Percentiles rank a stretch among this genome's conserved stretches.
Evolutionary conservation across 352 stramenopile genomes (phyloP).

Genomic region (Phytophthora fragariaefolia): DNA sequence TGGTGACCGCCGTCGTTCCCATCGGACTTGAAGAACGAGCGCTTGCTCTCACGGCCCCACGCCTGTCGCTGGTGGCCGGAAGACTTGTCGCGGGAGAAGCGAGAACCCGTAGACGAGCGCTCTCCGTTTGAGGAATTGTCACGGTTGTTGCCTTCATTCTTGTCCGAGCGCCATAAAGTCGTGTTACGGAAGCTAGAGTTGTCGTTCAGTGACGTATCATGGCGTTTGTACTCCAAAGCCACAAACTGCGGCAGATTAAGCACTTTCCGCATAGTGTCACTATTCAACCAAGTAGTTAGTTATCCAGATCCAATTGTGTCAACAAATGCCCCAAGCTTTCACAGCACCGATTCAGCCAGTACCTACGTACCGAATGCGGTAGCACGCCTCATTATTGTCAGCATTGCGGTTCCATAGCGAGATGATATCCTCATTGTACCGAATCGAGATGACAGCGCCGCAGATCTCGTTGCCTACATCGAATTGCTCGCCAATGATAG

Average conservation of each 20-base stretch:
- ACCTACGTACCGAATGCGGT: constrained; percentile 76
- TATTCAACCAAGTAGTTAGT: too few species aligned
- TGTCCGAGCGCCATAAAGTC: constrained; percentile 78
- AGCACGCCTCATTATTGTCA: constrained; percentile 91
- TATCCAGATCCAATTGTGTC: too few species aligned
- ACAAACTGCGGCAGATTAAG: constrained; percentile 93
- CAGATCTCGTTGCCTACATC: constrained; percentile 95
- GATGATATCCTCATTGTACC: constrained; percentile 94
- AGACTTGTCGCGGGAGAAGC: constrained; percentile 63
- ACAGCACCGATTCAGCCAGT: not conserved
- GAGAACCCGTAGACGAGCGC: constrained; percentile 43
- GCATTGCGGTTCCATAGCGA: constrained; percentile 95
- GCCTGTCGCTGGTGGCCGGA: constrained; percentile 49
- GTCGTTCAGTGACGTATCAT: constrained; percentile 87
- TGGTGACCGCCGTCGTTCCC: constrained; percentile 42
- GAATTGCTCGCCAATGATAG: constrained; percentile 95
- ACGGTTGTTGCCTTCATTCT: constrained; percentile 44
- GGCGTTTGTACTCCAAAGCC: constrained; percentile 92
- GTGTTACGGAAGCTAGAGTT: constrained; percentile 84
- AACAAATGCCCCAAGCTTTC: not conserved
- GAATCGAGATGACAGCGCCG: constrained; percentile 90
- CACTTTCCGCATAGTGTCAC: constrained; percentile 90
- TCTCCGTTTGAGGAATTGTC: constrained; percentile 29
- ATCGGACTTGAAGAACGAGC: constrained; percentile 58
- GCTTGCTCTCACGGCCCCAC: constrained; percentile 71